Percentiles rank a stretch among this genome's conserved stretches.
These are phyloP conservation scores for Fusarium scirpi DNA, from an alignment of 2,329 filamentous ascomycete genomes.

Conservation along the genomic window DNA sequence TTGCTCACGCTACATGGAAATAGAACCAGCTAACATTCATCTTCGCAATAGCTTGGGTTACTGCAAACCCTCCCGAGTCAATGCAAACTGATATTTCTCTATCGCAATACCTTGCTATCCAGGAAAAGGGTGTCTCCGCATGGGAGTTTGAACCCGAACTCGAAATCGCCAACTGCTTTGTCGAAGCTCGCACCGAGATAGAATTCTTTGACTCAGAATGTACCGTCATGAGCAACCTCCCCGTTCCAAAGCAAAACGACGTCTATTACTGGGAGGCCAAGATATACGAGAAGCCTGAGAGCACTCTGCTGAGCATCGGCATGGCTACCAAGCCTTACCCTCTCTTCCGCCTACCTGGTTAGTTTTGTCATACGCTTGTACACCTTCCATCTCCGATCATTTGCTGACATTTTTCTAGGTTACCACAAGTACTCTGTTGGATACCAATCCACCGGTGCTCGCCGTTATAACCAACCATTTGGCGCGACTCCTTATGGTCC, in stretches of 20 bases:
- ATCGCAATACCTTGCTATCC: conserved; percentile 96
- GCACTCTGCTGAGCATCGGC: conserved; percentile 87
- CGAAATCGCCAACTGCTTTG: conserved; percentile 98
- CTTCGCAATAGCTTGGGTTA: conserved; percentile 79
- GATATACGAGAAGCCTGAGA: conserved; percentile 96
- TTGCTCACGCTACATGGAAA: background rate
- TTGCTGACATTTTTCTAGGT: conserved; percentile 60
- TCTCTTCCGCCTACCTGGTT: conserved; percentile 92
- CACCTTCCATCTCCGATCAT: background rate
- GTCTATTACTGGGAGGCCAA: conserved; percentile 99
- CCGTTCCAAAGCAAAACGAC: conserved; percentile 98
- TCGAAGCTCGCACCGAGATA: conserved; percentile 95
- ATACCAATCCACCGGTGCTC: conserved; percentile 87
- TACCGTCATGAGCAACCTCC: conserved; percentile 95
- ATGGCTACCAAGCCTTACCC: conserved; percentile 98
- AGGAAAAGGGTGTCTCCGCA: conserved; percentile 99
- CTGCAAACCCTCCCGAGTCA: conserved; percentile 94
- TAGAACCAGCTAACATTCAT: conserved; percentile 28
- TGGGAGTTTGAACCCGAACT: conserved; percentile 99
- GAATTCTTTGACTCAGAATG: conserved; percentile 99
- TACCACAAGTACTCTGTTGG: conserved; percentile 94
- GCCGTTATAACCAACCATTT: conserved; percentile 95
- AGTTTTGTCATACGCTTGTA: conserved; percentile 47
- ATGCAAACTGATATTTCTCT: conserved; percentile 96
- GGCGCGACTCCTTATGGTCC: conserved; percentile 83